phyloP scores from a whole-genome alignment of 441 rosid genomes.

The Isatis lusitanica region DNA sequence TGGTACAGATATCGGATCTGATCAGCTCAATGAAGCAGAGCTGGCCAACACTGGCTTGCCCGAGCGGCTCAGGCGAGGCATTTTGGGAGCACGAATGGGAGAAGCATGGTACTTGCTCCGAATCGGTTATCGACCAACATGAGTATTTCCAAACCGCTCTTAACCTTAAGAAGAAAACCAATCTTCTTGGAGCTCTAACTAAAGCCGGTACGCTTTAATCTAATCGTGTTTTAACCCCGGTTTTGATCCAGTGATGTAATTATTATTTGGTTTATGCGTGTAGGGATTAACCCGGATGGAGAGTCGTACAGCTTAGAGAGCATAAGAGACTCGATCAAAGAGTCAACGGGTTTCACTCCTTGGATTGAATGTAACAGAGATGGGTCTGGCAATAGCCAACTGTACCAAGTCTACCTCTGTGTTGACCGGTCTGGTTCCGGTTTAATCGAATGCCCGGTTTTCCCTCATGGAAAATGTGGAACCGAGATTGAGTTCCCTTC shows the following conservation, averaged over 20 bases:
- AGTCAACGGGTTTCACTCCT: conserved; percentile 52
- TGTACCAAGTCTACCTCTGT: conserved; percentile 66
- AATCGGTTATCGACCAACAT: conserved; percentile 58
- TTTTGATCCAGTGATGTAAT: background rate
- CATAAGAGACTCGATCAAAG: conserved; percentile 57
- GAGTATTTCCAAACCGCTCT: conserved; percentile 56
- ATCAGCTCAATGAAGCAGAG: conserved; percentile 44
- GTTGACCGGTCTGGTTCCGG: conserved; percentile 69
- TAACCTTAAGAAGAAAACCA: conserved; percentile 39
- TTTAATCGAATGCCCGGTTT: conserved; percentile 64
- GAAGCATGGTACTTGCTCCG: conserved; percentile 78
- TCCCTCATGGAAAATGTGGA: conserved; percentile 52
- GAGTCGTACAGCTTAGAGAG: conserved; percentile 50
- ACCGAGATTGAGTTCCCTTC: conserved; percentile 57
- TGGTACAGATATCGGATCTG: conserved; percentile 55
- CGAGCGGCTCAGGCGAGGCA: conserved; percentile 48
- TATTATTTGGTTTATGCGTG: background rate
- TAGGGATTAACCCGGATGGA: conserved; percentile 70
- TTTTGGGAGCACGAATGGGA: conserved; percentile 88
- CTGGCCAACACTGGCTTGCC: conserved; percentile 89
- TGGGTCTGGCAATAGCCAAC: conserved; percentile 50
- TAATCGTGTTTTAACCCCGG: background rate
- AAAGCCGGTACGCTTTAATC: conserved; percentile 41
- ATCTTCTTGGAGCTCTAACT: conserved; percentile 50
- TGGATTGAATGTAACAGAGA: conserved; percentile 69